These are phyloP conservation scores for Auxenochlorella protothecoides DNA, from an alignment of 139 green algal species.

Conservation along the genomic window DNA sequence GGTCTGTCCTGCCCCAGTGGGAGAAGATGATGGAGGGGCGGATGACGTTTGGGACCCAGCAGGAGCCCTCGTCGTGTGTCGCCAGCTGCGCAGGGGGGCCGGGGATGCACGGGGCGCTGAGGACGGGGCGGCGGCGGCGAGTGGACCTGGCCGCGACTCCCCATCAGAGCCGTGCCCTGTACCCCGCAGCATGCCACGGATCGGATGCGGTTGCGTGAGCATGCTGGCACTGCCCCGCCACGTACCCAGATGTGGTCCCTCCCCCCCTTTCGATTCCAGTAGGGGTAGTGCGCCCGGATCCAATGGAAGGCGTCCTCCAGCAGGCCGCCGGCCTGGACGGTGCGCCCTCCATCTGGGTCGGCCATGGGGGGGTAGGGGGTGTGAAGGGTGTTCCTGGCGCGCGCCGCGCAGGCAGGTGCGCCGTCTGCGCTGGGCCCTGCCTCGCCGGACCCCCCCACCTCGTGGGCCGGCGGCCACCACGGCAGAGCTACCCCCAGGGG, in stretches of 20 bases:
- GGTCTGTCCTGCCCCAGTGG: slow-evolving; percentile 35
- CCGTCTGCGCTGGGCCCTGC: no score
- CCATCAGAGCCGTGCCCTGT: no score
- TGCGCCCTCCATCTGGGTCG: neutral
- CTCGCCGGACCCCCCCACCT: no score
- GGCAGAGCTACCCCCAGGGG: no score
- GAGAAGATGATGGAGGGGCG: slow-evolving; percentile 27
- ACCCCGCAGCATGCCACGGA: no score
- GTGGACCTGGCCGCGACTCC: no score
- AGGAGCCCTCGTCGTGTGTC: slow-evolving; percentile 42
- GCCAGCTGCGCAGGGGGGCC: slow-evolving; percentile 20
- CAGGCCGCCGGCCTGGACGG: slow-evolving; percentile 1
- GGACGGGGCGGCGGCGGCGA: no score
- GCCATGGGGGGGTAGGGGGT: neutral
- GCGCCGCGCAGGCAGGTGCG: neutral
- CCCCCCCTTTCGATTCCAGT: slow-evolving; percentile 43
- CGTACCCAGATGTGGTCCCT: slow-evolving; percentile 47
- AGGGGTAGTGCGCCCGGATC: slow-evolving; percentile 27
- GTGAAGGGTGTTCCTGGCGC: neutral
- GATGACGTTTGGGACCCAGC: slow-evolving; percentile 30
- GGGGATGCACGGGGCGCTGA: neutral
- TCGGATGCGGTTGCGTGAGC: neutral
- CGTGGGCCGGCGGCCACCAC: no score
- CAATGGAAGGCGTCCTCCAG: slow-evolving; percentile 24
- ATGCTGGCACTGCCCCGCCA: no score